Evolutionary conservation across 108 stramenopile genomes (phyloP).

Genomic region (Chaetoceros muelleri): DNA sequence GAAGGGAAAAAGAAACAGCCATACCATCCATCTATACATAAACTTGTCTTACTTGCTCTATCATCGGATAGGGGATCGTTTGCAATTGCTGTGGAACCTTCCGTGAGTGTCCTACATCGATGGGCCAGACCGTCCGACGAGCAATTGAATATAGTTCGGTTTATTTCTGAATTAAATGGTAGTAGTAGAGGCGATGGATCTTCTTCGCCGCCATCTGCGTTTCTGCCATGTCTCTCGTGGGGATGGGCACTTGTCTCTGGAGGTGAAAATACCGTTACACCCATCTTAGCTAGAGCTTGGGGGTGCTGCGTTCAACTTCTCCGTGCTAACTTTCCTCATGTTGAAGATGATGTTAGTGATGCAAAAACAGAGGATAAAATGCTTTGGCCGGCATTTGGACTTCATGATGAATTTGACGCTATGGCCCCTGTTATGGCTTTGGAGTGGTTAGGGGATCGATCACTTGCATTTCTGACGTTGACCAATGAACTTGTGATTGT

Average conservation of each 20-base stretch:
- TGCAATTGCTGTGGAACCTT: conserved; percentile 78
- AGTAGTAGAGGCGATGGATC: neutral
- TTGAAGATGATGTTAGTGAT: conserved; percentile 15
- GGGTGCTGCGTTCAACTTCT: conserved; percentile 72
- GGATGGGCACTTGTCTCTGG: conserved; percentile 78
- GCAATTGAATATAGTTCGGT: conserved; percentile 16
- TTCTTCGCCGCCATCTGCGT: conserved; percentile 12
- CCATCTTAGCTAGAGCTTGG: conserved; percentile 77
- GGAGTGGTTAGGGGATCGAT: conserved; percentile 74
- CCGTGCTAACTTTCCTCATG: conserved; percentile 47
- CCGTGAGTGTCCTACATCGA: conserved; percentile 66
- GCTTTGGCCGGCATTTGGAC: conserved; percentile 75
- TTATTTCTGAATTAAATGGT: neutral
- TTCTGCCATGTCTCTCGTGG: conserved; percentile 78
- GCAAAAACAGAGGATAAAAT: conserved; percentile 16
- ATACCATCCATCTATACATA: conserved; percentile 15
- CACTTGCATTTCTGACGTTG: conserved; percentile 51
- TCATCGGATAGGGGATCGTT: conserved; percentile 77
- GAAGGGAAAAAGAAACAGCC: conserved; percentile 1
- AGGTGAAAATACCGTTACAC: conserved; percentile 56
- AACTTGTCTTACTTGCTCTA: conserved; percentile 61
- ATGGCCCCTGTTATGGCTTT: conserved; percentile 64
- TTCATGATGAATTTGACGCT: conserved; percentile 74
- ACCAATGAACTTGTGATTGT: conserved; percentile 64
- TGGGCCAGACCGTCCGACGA: conserved; percentile 57